These are phyloP conservation scores for Fraxinus platypoda DNA, from an alignment of 305 asterid species.

Conservation along the genomic window DNA sequence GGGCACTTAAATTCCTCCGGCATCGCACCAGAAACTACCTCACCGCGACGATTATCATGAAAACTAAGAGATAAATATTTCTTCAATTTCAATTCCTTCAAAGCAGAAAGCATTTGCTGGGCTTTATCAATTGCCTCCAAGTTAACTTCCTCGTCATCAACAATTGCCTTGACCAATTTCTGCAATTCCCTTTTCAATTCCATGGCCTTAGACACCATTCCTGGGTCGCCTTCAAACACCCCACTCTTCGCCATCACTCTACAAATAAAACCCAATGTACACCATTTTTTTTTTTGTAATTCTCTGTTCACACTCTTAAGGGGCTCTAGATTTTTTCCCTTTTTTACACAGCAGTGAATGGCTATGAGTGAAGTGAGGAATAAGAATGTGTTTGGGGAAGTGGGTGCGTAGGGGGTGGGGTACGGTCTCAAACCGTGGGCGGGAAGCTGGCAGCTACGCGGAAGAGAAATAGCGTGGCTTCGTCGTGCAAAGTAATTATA, in stretches of 20 bases:
- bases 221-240: conserved; percentile 5
- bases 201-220: conserved; percentile 11
- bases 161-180: conserved; percentile 15
- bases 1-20: conserved; percentile 50
- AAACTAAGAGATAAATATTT: neutral
- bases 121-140: conserved; percentile 13
- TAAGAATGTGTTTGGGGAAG: neutral
- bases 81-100: conserved; percentile 8
- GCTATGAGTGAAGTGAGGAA: neutral
- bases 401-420: neutral
- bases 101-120: neutral
- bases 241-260: conserved; percentile 4
- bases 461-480: neutral
- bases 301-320: neutral
- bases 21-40: conserved; percentile 21
- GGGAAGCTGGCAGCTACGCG: conserved; percentile 3
- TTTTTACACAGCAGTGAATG: neutral
- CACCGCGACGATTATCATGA: neutral
- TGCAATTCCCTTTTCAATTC: conserved; percentile 20
- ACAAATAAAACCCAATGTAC: neutral
- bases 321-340: neutral
- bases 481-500: neutral
- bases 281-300: neutral
- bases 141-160: conserved; percentile 9
- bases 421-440: neutral